These are phyloP conservation scores for Forsythia suspensa DNA, from an alignment of 257 asterid genomes.

Conservation along the genomic window DNA sequence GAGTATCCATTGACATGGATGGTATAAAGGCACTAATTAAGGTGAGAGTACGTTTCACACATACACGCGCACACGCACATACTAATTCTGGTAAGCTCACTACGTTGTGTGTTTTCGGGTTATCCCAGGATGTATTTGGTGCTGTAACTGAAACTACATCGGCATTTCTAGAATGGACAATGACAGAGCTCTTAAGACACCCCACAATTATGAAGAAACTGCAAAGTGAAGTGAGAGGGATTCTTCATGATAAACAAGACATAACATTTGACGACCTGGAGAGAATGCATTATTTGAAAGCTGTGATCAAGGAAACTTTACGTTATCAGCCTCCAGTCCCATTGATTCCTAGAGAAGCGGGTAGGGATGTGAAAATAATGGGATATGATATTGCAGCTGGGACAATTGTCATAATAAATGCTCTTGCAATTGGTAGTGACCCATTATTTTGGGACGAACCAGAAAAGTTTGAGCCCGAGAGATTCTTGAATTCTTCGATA, in stretches of 20 bases:
- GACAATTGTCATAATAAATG: constrained; percentile 35
- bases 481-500: constrained; percentile 32
- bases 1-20: constrained; percentile 30
- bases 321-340: constrained; percentile 50
- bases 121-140: constrained; percentile 35
- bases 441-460: constrained; percentile 41
- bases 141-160: constrained; percentile 54
- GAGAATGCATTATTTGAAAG: constrained; percentile 45
- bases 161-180: constrained; percentile 44
- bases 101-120: neutral
- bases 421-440: constrained; percentile 44
- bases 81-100: neutral
- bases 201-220: constrained; percentile 28
- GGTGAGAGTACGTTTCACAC: constrained; percentile 15
- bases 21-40: constrained; percentile 37
- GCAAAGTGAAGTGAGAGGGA: constrained; percentile 34
- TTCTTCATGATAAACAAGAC: neutral
- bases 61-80: no score
- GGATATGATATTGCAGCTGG: constrained; percentile 42
- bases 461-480: constrained; percentile 38
- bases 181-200: constrained; percentile 45
- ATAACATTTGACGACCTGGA: constrained; percentile 40
- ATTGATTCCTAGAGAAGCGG: constrained; percentile 32
- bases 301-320: constrained; percentile 50
- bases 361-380: constrained; percentile 26